Evolutionary conservation across 352 stramenopile species (phyloP), one percentile per base, ranked within the genome.

Genomic region (Phytophthora cajani): DNA sequence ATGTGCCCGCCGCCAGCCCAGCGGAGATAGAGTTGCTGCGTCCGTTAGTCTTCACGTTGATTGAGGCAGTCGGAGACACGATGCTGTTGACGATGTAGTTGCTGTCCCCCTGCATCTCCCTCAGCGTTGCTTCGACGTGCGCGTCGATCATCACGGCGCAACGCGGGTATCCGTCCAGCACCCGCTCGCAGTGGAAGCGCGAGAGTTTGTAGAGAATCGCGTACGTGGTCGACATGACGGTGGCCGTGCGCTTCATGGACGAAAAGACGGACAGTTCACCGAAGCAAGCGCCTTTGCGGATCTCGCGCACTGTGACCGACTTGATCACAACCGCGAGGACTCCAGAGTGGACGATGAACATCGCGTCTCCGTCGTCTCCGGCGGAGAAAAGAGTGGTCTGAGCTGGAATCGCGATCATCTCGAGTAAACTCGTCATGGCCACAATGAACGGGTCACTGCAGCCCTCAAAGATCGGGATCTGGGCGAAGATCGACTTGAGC

Each of bases 341-440:
- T 0, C 85, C 87, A 0, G 87, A 88, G 33, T 93, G 77, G 17
- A 94, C 74, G 52, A 94, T 90, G 50, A 89, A 94, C 87, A 94
- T 90, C 8, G 84, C 82, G 30, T 93, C 85, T 6, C 87, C 87
- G 5, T 67, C 57, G 10, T 92, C 87, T 2, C 85, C 87, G 3
- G 49, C 72, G 47, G 80, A 67, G 33, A 92, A 94, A 0, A 94
- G 62, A 0, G 72, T 79, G 0, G 64, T 85, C 40, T 92, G 82
- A 0, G 87, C 82, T 9, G 87, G 82, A 0, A 93, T 42, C 2
- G 87, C 80, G 2, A 88, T 77, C 12, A 84, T 76, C 27, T 93
- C 82, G 10, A 94, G 74, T 6, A 94, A 53, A 69, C 84, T 90
- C 7, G 84, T 91, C 25, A 93, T 59, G 0, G 85, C 85, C 17